Conservation (phyloP, 1,139 yeast species). For the Blastobotrys serpentis region DNA sequence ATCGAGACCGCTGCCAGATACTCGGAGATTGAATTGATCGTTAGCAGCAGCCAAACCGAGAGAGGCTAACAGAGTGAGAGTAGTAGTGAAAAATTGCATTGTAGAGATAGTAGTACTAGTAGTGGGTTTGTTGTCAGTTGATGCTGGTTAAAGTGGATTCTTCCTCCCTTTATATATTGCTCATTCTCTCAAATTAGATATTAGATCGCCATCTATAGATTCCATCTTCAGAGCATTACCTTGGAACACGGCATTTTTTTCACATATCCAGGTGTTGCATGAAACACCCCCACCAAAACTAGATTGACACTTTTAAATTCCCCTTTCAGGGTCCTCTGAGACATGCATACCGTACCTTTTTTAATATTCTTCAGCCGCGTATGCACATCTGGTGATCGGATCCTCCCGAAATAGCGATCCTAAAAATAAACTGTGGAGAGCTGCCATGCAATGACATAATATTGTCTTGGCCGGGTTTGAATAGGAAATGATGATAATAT, state of each 20-base stretch:
- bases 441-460: not conserved
- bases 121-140: too few relatives aligned
- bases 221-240: not conserved
- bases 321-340: slow-evolving; percentile 1
- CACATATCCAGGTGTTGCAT: too few relatives aligned
- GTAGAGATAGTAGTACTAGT: too few relatives aligned
- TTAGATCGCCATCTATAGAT: not conserved
- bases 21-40: slow-evolving; percentile 9
- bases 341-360: not conserved
- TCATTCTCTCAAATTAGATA: not conserved
- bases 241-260: too few relatives aligned
- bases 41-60: not conserved
- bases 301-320: not conserved
- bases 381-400: not conserved
- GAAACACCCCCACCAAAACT: too few relatives aligned
- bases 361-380: slow-evolving; percentile 4
- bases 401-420: not conserved
- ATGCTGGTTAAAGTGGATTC: not conserved
- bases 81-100: not conserved
- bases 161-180: not conserved
- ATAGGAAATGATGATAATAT: too few relatives aligned
- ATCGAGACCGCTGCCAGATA: slow-evolving; percentile 9
- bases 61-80: not conserved
- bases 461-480: not conserved
- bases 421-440: not conserved